Base-by-base conservation (phyloP, 2,329 filamentous ascomycete species). In the Ceratocystiopsis minuta region DNA sequence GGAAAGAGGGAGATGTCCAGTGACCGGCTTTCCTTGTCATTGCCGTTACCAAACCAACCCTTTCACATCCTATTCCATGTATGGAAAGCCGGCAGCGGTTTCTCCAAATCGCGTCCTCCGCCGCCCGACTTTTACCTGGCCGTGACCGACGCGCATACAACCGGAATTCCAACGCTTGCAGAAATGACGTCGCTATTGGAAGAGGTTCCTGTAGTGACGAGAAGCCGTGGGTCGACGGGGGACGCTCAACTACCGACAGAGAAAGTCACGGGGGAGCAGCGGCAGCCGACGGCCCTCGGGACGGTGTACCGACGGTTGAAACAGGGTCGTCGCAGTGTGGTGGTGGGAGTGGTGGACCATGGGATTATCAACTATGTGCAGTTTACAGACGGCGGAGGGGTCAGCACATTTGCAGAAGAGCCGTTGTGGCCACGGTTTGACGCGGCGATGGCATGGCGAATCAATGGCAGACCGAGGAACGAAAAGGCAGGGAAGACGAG, bases 321-420 rank as follows among this genome's bases (percentile, higher is more conserved):
- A 59, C 77, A 93, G 53, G 90, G 86, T 2, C 77, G 80, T 56
- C 72, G 84, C 49, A 90, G 84, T 57, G 81, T 90, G 31, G 66
- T 95, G 32, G 57, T 98, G 18, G 90, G 87, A 0, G 72, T 96
- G 2, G 86, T 95, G 32, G 90, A 96, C 56, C 73, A 85, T 48
- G 90, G 90, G 0, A 69, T 96, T 17, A 80, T 87, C 37, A 96
- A 88, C 57, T 96, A 88, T 55, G 66, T 95, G 53, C 67, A 82
- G 18, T 68, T 95, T 45, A 75, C 72, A 1, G 86, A 96, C 62
- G 77, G 76, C 11, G 24, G 24, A 28, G 7, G 24, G 24, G 24
- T 6, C 9, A 28, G 24, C 12, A 78, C 78, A 1, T 95, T 95
- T 59, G 78, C 68, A 0, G 70, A 75, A 47, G 85, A 93, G 58